phyloP scores from a whole-genome alignment of 1,284 basidiomycete genomes.

The Trichosporon sp. region DNA sequence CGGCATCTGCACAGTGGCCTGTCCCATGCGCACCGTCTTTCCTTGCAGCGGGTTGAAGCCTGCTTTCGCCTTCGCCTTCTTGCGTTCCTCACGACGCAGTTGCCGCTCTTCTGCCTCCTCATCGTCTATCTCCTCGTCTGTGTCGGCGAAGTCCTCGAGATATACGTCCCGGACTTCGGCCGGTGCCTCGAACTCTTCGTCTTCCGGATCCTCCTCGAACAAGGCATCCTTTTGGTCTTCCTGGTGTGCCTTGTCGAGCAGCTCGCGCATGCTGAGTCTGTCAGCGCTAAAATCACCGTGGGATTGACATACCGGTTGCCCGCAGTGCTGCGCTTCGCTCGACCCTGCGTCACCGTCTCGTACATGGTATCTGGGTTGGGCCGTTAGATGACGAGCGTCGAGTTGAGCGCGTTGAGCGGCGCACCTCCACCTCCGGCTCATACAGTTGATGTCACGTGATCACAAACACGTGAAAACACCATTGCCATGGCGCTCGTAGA shows the following conservation, averaged over 20 bases:
- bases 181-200: conserved; percentile 44
- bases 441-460: not conserved
- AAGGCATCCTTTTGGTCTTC: conserved; percentile 39
- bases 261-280: conserved; percentile 39
- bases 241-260: conserved; percentile 45
- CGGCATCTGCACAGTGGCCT: conserved; percentile 9
- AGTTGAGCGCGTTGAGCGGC: not conserved
- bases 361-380: conserved; percentile 4
- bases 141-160: conserved; percentile 46
- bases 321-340: conserved; percentile 41
- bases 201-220: conserved; percentile 41
- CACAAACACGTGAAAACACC: not conserved
- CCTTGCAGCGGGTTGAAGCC: conserved; percentile 30
- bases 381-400: not conserved
- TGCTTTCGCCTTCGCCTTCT: conserved; percentile 34
- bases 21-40: conserved; percentile 11
- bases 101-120: conserved; percentile 35
- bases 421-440: not conserved
- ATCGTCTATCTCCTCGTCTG: conserved; percentile 42
- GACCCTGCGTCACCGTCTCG: conserved; percentile 37
- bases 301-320: conserved; percentile 37
- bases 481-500: too few relatives aligned
- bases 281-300: conserved; percentile 1
- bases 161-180: conserved; percentile 38
- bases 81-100: conserved; percentile 32